Conservation (phyloP, 768 basidiomycete species). For the Favolaschia claudopus region DNA sequence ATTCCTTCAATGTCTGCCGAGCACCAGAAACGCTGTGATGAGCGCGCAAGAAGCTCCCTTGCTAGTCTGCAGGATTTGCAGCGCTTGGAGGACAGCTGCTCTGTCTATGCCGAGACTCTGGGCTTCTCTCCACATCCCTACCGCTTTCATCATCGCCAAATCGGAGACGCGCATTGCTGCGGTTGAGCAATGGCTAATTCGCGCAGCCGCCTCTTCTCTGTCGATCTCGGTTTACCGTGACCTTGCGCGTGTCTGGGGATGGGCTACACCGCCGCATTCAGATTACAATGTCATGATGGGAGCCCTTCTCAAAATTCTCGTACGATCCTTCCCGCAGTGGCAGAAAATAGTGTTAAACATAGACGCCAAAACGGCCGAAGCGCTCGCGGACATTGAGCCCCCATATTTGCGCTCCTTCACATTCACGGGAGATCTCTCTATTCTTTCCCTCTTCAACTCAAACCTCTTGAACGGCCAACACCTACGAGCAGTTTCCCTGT, state of each 20-base stretch:
- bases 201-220: background rate
- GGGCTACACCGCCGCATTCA: too few relatives aligned
- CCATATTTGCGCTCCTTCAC: too few relatives aligned
- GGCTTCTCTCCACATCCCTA: background rate
- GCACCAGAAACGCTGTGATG: background rate
- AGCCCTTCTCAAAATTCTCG: background rate
- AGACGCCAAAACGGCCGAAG: too few relatives aligned
- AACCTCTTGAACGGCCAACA: background rate
- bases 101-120: background rate
- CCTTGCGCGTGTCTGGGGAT: background rate
- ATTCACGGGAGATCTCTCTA: too few relatives aligned
- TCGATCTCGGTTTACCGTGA: background rate
- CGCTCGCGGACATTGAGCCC: too few relatives aligned
- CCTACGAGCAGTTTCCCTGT: background rate
- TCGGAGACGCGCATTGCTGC: background rate
- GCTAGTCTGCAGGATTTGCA: slow-evolving; percentile 11
- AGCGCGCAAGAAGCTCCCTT: background rate
- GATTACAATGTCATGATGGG: background rate
- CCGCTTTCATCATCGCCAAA: background rate
- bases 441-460: too few relatives aligned
- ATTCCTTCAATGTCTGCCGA: background rate
- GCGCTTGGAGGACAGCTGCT: slow-evolving; percentile 3
- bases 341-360: too few relatives aligned
- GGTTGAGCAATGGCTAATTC: background rate
- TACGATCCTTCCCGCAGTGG: too few relatives aligned